Conservation (phyloP, 1,284 basidiomycete species). For the Fomitopsis palustris region DNA sequence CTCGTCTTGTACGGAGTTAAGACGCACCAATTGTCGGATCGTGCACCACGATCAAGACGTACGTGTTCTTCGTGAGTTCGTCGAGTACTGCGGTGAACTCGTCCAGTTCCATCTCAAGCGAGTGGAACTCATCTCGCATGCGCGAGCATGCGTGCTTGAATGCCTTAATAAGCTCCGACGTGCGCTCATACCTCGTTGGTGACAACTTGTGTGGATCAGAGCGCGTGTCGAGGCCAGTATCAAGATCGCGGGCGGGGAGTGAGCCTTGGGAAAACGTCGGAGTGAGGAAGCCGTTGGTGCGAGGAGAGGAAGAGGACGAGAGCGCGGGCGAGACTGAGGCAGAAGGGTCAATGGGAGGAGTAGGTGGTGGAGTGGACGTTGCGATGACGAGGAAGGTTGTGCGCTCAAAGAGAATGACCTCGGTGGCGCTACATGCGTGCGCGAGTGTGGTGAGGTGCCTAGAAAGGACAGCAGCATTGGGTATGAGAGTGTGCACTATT, state of each 20-base stretch:
- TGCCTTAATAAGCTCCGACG: constrained; percentile 92
- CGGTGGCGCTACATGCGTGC: constrained; percentile 82
- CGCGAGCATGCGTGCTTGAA: constrained; percentile 91
- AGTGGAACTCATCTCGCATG: constrained; percentile 77
- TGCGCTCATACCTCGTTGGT: constrained; percentile 89
- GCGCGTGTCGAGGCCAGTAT: constrained; percentile 32
- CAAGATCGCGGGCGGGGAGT: constrained; percentile 11
- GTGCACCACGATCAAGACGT: constrained; percentile 86
- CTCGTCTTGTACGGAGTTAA: not conserved
- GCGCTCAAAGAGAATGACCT: constrained; percentile 95
- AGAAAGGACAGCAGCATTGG: constrained; percentile 87
- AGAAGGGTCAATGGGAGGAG: constrained; percentile 12
- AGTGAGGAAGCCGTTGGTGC: constrained; percentile 16
- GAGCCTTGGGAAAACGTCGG: constrained; percentile 13
- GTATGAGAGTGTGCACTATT: constrained; percentile 95
- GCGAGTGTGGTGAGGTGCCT: constrained; percentile 86
- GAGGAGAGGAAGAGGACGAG: constrained; percentile 26
- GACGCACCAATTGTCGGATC: constrained; percentile 81
- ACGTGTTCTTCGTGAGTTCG: constrained; percentile 92
- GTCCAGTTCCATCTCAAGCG: constrained; percentile 77
- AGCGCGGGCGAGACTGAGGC: constrained; percentile 22
- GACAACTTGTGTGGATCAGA: constrained; percentile 53
- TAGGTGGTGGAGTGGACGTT: constrained; percentile 45
- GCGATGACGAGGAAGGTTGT: constrained; percentile 98
- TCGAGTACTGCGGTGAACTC: constrained; percentile 93